A percentile compares a stretch with the other conserved stretches of the same genome.
Conservation (phyloP, 495 filamentous ascomycete species). For the Neurospora sp. region DNA sequence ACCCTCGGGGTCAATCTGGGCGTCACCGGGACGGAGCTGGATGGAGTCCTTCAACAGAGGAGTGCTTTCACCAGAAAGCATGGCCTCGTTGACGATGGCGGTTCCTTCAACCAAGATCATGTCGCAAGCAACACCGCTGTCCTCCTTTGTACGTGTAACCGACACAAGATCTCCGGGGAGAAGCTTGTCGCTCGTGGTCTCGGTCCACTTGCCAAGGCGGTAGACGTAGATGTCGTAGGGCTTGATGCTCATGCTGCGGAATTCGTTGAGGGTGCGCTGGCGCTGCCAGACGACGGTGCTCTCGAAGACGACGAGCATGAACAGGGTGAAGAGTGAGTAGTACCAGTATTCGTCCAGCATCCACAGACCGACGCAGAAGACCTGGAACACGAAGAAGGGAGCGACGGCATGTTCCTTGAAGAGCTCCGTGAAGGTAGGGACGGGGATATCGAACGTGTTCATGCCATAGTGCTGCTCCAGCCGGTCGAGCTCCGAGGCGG, state of each 20-base stretch:
- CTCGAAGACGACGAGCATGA: slow-evolving; percentile 97
- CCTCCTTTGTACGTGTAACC: slow-evolving; percentile 90
- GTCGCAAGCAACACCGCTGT: slow-evolving; percentile 93
- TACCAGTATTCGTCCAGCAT: slow-evolving; percentile 99
- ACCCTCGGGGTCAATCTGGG: slow-evolving; percentile 77
- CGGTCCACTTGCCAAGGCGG: slow-evolving; percentile 73
- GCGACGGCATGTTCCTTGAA: slow-evolving; percentile 98
- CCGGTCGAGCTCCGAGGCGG: slow-evolving; percentile 59
- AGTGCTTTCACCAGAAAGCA: slow-evolving; percentile 97
- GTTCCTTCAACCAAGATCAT: slow-evolving; percentile 91
- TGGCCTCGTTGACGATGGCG: slow-evolving; percentile 97
- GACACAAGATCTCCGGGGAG: slow-evolving; percentile 95
- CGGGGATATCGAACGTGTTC: slow-evolving; percentile 96
- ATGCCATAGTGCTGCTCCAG: slow-evolving; percentile 88
- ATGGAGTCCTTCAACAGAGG: slow-evolving; percentile 94
- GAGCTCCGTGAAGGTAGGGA: slow-evolving; percentile 88
- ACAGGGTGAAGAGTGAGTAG: slow-evolving; percentile 95
- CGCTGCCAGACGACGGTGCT: slow-evolving; percentile 99
- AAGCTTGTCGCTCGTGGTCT: slow-evolving; percentile 87
- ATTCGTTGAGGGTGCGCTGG: slow-evolving; percentile 92
- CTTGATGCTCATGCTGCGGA: slow-evolving; percentile 98
- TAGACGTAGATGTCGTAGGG: slow-evolving; percentile 90
- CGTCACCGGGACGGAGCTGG: slow-evolving; percentile 78
- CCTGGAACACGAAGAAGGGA: slow-evolving; percentile 98
- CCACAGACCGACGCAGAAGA: slow-evolving; percentile 98